Base-by-base conservation (phyloP, 2,329 filamentous ascomycete species). In the Ceratocystis papillata region DNA sequence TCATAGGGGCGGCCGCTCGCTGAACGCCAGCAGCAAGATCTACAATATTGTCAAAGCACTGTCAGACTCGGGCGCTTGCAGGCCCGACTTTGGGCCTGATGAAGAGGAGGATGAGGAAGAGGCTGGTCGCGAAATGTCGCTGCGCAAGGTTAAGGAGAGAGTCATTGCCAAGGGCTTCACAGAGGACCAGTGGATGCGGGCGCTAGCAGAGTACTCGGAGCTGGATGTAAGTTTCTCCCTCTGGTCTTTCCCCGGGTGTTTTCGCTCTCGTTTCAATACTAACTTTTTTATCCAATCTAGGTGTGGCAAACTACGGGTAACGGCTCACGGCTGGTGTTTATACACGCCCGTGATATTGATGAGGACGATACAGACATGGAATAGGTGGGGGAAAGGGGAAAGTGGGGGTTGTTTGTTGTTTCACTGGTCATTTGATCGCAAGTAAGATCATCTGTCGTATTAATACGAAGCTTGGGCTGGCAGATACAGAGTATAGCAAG, bases 161-260 rank as follows among this genome's bases (percentile, higher is more conserved):
- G 91, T 99, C 37, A 81, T 97, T 72, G 94, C 92, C 64, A 96
- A 96, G 82, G 94, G 94, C 2, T 99, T 96, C 76, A 99, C 93
- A 0, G 87, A 91, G 70, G 90, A 97, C 76, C 92, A 99, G 76
- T 91, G 96, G 78, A 81, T 89, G 72, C 83, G 83, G 70, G 87
- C 92, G 22, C 81, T 99, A 73, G 87, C 96, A 69, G 93, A 96
- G 79, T 97, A 99, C 76, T 87, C 89, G 2, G 80, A 83, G 70
- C 78, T 96, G 68, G 89, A 96, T 79, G 94, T 97, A 80, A 90
- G 92, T 87, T 70, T 46, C 50, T 30, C 1, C 62, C 8, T 20
- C 3, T n/a, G 17, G 45, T 50, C 12, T 2, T 55, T 37, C 15
- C 30, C 44, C 37, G 7, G 3, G 15, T 15, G 22, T 6, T 25